Evolutionary conservation across 495 filamentous ascomycete genomes (phyloP).

Genomic region (Entonaema liquescens): DNA sequence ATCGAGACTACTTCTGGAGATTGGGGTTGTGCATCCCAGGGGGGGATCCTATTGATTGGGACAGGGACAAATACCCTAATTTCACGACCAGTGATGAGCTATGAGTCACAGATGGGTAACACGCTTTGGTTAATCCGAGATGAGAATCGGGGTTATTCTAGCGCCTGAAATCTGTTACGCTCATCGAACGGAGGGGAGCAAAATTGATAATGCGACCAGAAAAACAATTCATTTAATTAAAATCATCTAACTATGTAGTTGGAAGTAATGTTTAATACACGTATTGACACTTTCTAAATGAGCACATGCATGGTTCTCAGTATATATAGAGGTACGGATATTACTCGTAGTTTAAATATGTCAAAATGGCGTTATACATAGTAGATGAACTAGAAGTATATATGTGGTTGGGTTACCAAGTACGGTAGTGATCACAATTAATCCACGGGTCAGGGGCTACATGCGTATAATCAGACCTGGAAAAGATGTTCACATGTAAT

Average conservation of each 20-base stretch:
- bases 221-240: not conserved
- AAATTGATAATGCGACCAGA: slow-evolving; percentile 12
- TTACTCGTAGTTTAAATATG: no score
- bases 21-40: slow-evolving; percentile 89
- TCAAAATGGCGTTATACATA: no score
- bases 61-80: slow-evolving; percentile 54
- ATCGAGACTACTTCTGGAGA: slow-evolving; percentile 96
- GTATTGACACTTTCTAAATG: not conserved
- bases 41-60: slow-evolving; percentile 76
- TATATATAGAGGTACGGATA: not conserved
- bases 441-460: not conserved
- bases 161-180: slow-evolving; percentile 4
- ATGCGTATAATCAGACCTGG: not conserved
- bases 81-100: slow-evolving; percentile 41
- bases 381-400: no score
- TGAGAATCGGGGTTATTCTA: slow-evolving; percentile 7
- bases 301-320: not conserved
- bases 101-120: slow-evolving; percentile 28
- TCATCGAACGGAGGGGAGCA: slow-evolving; percentile 3
- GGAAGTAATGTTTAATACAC: slow-evolving; percentile 1
- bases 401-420: slow-evolving; percentile 1
- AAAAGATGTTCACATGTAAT: slow-evolving; percentile 6
- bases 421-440: not conserved
- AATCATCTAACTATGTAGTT: not conserved
- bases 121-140: not conserved